Evolutionary conservation across 1,284 basidiomycete genomes (phyloP), one percentile per base, ranked within the genome.

Genomic region (Ganoderma lingzhi): DNA sequence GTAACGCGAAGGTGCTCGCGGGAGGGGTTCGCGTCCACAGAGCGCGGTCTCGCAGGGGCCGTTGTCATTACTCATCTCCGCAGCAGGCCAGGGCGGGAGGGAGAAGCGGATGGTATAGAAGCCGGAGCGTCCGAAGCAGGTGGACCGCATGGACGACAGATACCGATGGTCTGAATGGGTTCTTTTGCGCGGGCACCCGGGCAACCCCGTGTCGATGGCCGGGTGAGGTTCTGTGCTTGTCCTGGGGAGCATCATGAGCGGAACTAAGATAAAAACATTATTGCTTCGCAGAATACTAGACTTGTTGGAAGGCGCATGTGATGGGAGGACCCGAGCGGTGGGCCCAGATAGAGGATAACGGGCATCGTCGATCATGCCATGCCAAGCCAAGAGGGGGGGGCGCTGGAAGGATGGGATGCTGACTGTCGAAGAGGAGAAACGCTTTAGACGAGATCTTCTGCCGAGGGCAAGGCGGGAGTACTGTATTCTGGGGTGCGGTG

Each of bases 121-220:
- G 73, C 76, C 80, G 80, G 81, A 66, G 73, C 75, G 79, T 69
- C 78, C 71, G 72, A 72, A 75, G 73, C 73, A 69, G 73, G 74
- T 70, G 75, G 63, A 70, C 78, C 81, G 81, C 81, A 79, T 80
- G 80, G 79, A 70, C 75, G 74, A 76, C 73, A 78, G 76, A 75
- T 67, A 75, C 75, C 74, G 75, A 78, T 80, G 77, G 76, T 75
- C 76, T 78, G 64, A 77, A 70, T 65, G 56, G 66, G 59, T 70
- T 62, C 65, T 71, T 71, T 63, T 59, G 64, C 37, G 23, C 73
- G 74, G 76, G 64, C 64, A 62, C 63, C 75, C 77, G 76, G 75
- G 60, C 70, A 68, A 69, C 66, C 70, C 73, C 73, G 76, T 69
- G 70, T 71, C 48, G 70, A 72, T 71, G 70, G 53, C 68, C 66